Percentiles rank a stretch among this genome's conserved stretches.
phyloP scores from a whole-genome alignment of 1,284 basidiomycete genomes.

The Leccinum griseonigrum region DNA sequence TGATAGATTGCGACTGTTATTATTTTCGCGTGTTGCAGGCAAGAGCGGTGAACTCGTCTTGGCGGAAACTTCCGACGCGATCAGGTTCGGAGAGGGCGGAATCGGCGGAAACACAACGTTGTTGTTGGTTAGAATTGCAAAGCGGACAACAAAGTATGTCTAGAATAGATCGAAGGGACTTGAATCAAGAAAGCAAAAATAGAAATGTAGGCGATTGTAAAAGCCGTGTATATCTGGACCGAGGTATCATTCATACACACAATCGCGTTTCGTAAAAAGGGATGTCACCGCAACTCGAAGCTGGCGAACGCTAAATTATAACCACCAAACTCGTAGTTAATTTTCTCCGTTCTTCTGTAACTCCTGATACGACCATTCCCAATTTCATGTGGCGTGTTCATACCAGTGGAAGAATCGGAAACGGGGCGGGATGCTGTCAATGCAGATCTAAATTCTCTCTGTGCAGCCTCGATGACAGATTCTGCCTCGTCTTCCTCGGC shows the following conservation, averaged over 20 bases:
- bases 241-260: slow-evolving; percentile 18
- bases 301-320: slow-evolving; percentile 94
- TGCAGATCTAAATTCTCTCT: slow-evolving; percentile 66
- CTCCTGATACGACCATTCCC: slow-evolving; percentile 11
- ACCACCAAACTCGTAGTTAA: slow-evolving; percentile 96
- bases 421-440: slow-evolving; percentile 36
- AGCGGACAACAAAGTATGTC: slow-evolving; percentile 16
- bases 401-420: slow-evolving; percentile 21
- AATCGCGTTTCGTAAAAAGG: slow-evolving; percentile 11
- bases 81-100: not conserved
- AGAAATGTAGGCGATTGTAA: slow-evolving; percentile 15
- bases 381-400: slow-evolving; percentile 13
- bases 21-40: slow-evolving; percentile 8
- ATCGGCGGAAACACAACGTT: slow-evolving; percentile 16
- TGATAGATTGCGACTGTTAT: slow-evolving; percentile 19
- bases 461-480: slow-evolving; percentile 60
- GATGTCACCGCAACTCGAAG: slow-evolving; percentile 58
- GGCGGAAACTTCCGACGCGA: slow-evolving; percentile 1
- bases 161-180: slow-evolving; percentile 15
- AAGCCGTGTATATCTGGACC: slow-evolving; percentile 22
- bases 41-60: slow-evolving; percentile 1
- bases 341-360: slow-evolving; percentile 88
- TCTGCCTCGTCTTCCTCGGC: slow-evolving; percentile 52
- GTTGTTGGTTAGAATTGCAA: slow-evolving; percentile 20
- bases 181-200: slow-evolving; percentile 16